Conservation (phyloP, 768 basidiomycete species). For the Suillus placidus region DNA sequence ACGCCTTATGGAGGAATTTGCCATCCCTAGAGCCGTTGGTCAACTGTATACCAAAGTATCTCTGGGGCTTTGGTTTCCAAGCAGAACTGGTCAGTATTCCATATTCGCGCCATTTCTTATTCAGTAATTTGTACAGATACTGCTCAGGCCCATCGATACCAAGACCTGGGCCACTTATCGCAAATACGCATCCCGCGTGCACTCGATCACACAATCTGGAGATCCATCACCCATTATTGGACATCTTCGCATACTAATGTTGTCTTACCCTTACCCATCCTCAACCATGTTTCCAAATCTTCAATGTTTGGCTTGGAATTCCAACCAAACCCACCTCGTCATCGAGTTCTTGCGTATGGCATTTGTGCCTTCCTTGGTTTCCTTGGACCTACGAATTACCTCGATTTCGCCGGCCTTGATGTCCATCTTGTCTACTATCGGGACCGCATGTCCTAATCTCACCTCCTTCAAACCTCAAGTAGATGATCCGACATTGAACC, state of each 20-base stretch:
- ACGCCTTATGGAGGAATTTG: slow-evolving; percentile 28
- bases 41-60: background rate
- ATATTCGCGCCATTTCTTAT: background rate
- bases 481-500: background rate
- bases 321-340: slow-evolving; percentile 19
- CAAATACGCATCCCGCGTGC: slow-evolving; percentile 29
- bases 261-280: slow-evolving; percentile 20
- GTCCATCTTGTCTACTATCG: slow-evolving; percentile 24
- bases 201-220: slow-evolving; percentile 20
- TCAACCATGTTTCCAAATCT: slow-evolving; percentile 31
- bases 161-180: slow-evolving; percentile 26
- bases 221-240: slow-evolving; percentile 21
- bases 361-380: slow-evolving; percentile 26
- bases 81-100: background rate
- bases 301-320: slow-evolving; percentile 27
- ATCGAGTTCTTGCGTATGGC: slow-evolving; percentile 28
- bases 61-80: background rate
- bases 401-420: background rate
- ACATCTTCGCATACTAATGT: slow-evolving; percentile 12
- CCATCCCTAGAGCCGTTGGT: slow-evolving; percentile 25
- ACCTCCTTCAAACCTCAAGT: slow-evolving; percentile 19
- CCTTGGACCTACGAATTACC: slow-evolving; percentile 15
- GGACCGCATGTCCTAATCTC: slow-evolving; percentile 27
- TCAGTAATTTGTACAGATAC: background rate
- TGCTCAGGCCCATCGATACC: background rate